These are phyloP conservation scores for Punctularia strigosozonata DNA, from an alignment of 768 basidiomycete species.

Conservation along the genomic window DNA sequence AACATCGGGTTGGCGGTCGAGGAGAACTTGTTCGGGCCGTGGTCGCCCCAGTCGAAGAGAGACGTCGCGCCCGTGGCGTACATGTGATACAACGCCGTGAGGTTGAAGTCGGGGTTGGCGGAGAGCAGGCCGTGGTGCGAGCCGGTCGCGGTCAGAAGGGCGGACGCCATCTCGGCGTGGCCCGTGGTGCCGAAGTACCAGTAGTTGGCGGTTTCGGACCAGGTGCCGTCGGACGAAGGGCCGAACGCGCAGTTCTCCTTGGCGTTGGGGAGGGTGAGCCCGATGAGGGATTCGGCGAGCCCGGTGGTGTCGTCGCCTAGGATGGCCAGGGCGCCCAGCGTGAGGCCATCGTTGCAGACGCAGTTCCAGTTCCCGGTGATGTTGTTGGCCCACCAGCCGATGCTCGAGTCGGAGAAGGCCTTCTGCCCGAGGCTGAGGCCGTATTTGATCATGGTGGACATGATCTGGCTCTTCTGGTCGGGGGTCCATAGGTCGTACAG, in stretches of 20 bases:
- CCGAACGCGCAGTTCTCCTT: conserved; percentile 61
- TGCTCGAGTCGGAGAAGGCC: conserved; percentile 31
- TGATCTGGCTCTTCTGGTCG: conserved; percentile 60
- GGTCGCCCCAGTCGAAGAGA: conserved; percentile 74
- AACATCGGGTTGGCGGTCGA: conserved; percentile 86
- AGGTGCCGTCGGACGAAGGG: conserved; percentile 66
- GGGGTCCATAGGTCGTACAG: conserved; percentile 73
- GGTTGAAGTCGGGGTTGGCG: conserved; percentile 56
- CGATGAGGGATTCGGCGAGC: conserved; percentile 52
- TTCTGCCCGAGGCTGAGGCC: conserved; percentile 60
- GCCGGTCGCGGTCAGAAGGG: conserved; percentile 79
- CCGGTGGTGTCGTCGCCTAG: conserved; percentile 74
- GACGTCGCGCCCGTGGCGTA: conserved; percentile 76
- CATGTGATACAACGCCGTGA: conserved; percentile 86
- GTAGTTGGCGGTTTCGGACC: conserved; percentile 90
- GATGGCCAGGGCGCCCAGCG: conserved; percentile 84
- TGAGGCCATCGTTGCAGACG: conserved; percentile 86
- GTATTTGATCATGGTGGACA: conserved; percentile 59
- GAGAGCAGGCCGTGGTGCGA: conserved; percentile 63
- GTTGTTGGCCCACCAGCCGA: conserved; percentile 70
- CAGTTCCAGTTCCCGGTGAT: conserved; percentile 97
- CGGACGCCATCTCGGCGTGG: conserved; percentile 79
- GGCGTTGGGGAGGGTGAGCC: conserved; percentile 62
- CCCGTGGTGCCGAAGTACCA: conserved; percentile 94
- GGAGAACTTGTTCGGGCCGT: conserved; percentile 91